Evolutionary conservation across 495 filamentous ascomycete species (phyloP).

Genomic region (Hypoxylon crocopeplum): DNA sequence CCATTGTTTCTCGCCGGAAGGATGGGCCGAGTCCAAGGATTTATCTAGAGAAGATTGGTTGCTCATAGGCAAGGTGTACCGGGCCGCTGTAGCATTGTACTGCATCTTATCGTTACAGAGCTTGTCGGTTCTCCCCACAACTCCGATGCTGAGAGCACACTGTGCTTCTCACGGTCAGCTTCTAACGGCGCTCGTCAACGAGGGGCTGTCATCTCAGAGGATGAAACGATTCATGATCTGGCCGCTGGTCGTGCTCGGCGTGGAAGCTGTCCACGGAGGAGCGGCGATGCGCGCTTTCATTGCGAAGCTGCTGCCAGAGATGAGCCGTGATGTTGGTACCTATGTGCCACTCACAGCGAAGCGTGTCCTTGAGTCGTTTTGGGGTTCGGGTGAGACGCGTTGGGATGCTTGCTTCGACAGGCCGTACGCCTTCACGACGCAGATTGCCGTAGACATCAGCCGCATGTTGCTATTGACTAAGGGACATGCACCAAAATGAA

Average conservation of each 20-base stretch:
- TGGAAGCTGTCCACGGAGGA: constrained; percentile 34
- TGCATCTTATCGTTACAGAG: constrained; percentile 43
- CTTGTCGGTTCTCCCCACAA: constrained; percentile 32
- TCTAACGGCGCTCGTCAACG: constrained; percentile 26
- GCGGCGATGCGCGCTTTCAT: constrained; percentile 34
- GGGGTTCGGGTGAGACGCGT: constrained; percentile 31
- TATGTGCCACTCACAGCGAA: constrained; percentile 36
- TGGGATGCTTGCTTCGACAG: constrained; percentile 49
- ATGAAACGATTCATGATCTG: constrained; percentile 40
- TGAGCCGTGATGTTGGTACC: constrained; percentile 35
- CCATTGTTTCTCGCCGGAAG: constrained; percentile 31
- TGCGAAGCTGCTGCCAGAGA: constrained; percentile 16
- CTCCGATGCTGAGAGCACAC: constrained; percentile 1
- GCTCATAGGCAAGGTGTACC: constrained; percentile 38
- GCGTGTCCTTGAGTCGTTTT: constrained; percentile 41
- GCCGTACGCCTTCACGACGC: constrained; percentile 34
- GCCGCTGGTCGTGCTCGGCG: constrained; percentile 45
- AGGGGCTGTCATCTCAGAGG: constrained; percentile 21
- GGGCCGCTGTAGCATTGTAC: constrained; percentile 41
- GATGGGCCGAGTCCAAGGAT: constrained; percentile 39
- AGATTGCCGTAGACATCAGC: constrained; percentile 23
- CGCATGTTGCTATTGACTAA: neutral
- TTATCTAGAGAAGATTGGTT: constrained; percentile 35
- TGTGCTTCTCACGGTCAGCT: constrained; percentile 11
- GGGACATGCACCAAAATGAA: too few species aligned